phyloP scores from a whole-genome alignment of 331 rosid genomes.

The Prunus yedoensis region DNA sequence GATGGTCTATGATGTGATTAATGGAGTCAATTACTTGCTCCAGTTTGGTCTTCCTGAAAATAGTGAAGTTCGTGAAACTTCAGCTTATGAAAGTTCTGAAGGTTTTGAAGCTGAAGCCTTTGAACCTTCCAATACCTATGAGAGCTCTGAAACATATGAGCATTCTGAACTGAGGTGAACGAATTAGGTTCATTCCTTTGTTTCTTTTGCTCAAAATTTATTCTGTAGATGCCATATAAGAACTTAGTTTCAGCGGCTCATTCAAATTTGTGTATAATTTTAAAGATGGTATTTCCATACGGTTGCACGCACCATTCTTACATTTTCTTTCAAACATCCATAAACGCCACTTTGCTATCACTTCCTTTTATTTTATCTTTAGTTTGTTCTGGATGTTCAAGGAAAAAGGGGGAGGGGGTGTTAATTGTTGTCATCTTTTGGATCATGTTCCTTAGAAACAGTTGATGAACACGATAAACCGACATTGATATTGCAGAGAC shows the following conservation, averaged over 20 bases:
- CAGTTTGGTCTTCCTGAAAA: conserved; percentile 34
- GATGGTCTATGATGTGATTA: conserved; percentile 76
- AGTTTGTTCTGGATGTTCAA: neutral
- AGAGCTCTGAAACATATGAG: conserved; percentile 31
- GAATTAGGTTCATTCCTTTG: neutral
- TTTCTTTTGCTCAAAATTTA: neutral
- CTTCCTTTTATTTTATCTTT: neutral
- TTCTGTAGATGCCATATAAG: conserved; percentile 12
- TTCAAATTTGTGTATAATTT: conserved; percentile 2
- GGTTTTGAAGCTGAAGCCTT: conserved; percentile 26
- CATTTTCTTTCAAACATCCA: neutral
- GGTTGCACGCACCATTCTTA: neutral
- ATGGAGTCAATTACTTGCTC: conserved; percentile 66
- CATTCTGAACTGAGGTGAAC: conserved; percentile 27
- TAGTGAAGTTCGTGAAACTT: conserved; percentile 32
- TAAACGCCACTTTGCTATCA: neutral
- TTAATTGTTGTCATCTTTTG: neutral
- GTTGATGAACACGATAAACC: no score
- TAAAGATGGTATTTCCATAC: neutral
- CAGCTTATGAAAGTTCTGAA: conserved; percentile 35
- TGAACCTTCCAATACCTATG: conserved; percentile 16
- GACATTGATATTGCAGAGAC: no score
- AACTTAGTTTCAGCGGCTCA: neutral
- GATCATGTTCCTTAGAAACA: no score
- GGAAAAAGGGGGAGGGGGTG: neutral